A percentile compares a stretch with the other conserved stretches of the same genome.
Conservation (phyloP, 2,329 filamentous ascomycete genomes). For the Chalaropsis thielavioides region DNA sequence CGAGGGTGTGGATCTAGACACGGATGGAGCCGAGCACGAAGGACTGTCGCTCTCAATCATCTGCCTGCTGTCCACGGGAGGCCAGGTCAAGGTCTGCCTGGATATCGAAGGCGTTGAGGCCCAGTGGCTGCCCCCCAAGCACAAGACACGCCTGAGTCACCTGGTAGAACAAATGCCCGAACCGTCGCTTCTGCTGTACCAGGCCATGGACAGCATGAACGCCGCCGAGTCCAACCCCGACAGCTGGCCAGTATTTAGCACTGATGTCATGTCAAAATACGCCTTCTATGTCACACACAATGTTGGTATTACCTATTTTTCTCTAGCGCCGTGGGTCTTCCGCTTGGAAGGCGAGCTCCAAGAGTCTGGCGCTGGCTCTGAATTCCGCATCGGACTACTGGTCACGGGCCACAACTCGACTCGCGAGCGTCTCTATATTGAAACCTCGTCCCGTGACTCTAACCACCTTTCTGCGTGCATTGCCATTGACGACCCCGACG, state of each 20-base stretch:
- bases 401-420: constrained; percentile 42
- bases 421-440: constrained; percentile 43
- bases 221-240: constrained; percentile 40
- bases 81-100: constrained; percentile 46
- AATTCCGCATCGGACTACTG: constrained; percentile 47
- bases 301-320: constrained; percentile 45
- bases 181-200: constrained; percentile 44
- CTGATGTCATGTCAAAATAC: constrained; percentile 47
- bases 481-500: constrained; percentile 44
- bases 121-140: constrained; percentile 48
- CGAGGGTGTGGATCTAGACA: constrained; percentile 47
- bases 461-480: constrained; percentile 40
- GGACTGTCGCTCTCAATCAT: constrained; percentile 46
- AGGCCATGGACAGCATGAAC: constrained; percentile 46
- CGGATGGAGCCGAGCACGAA: constrained; percentile 42
- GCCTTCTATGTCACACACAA: constrained; percentile 49
- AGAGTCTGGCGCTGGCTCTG: constrained; percentile 41
- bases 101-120: constrained; percentile 49
- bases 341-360: constrained; percentile 47
- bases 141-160: constrained; percentile 33
- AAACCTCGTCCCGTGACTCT: constrained; percentile 32
- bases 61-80: constrained; percentile 46
- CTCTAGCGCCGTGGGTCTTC: constrained; percentile 48
- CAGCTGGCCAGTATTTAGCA: constrained; percentile 49
- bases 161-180: constrained; percentile 27